Evolutionary conservation across 2,329 filamentous ascomycete genomes (phyloP), one percentile per base, ranked within the genome.

Genomic region (Nothophaeocryptopus gaeumannii): DNA sequence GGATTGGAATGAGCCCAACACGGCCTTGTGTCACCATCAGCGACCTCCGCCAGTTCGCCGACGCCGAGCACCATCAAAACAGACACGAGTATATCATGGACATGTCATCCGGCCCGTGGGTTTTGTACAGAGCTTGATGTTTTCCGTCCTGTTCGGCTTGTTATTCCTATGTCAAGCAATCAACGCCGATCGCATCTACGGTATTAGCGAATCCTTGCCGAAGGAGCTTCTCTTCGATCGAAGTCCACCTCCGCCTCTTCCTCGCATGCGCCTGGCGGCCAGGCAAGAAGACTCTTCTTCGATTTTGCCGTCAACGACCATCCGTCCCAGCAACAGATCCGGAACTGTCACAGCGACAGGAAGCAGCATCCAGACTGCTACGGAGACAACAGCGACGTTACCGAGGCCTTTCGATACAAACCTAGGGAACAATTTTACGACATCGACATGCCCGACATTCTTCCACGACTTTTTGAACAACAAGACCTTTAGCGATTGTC

Each of bases 401-500:
- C 74, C 75, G 4, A 57, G 60, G 16, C 70, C 75, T 13, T 77
- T 77, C 59, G 75, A 78, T 54, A 71, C 73, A 16, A 73, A 69
- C 36, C 60, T 78, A 14, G 74, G 74, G 13, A 77, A 73, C 64
- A 80, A 79, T 62, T 78, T 78, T 64, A 79, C 77, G 8, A 66
- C 66, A 31, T 45, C 63, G 16, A 72, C 73, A 5, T 91, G 87
- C 63, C 80, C 83, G 2, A 66, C 66, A 5, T 91, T 92, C 70
- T 84, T 95, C 67, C 75, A 80, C 44, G 68, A 68, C 2, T 82
- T 95, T 61, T 77, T 93, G 43, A 72, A 71, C 39, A 80, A 88
- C 64, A 65, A 77, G 5, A 83, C 80, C 3, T 89, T 93, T 60
- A 79, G 81, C 59, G 68, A 78, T 44, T 97, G 92, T 72, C 82